These are phyloP conservation scores for Forsythia suspensa DNA, from an alignment of 257 asterid species.

Conservation along the genomic window DNA sequence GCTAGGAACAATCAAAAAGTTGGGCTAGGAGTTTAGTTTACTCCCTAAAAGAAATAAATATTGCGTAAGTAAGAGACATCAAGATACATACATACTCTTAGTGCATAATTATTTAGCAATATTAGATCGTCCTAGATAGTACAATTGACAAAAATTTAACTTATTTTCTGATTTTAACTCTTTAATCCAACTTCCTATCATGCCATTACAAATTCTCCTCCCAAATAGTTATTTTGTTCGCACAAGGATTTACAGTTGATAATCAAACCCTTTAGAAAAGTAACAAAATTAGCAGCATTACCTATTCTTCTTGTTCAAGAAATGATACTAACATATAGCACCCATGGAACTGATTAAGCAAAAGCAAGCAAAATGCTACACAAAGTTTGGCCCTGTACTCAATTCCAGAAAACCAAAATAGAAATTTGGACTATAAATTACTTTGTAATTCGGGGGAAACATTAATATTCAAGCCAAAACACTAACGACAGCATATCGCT, in stretches of 20 bases:
- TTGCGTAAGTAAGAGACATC: too few species aligned
- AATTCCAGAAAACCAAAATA: background rate
- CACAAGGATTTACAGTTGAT: background rate
- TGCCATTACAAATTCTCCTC: background rate
- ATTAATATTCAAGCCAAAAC: constrained; percentile 24
- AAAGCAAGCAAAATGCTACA: background rate
- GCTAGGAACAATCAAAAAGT: too few species aligned
- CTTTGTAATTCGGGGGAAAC: constrained; percentile 5
- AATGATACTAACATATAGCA: background rate
- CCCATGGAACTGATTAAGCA: background rate
- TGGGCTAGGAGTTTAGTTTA: too few species aligned
- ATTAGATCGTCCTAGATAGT: too few species aligned
- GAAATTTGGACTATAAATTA: background rate
- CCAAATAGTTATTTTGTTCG: background rate
- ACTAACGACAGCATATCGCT: constrained; percentile 18
- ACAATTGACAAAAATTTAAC: too few species aligned
- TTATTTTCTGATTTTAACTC: too few species aligned
- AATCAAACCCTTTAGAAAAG: background rate
- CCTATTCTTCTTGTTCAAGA: background rate
- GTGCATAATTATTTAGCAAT: too few species aligned
- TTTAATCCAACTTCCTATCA: too few species aligned
- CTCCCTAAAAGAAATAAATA: too few species aligned
- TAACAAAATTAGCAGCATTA: background rate
- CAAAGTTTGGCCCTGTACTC: background rate
- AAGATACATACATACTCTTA: too few species aligned